Evolutionary conservation across 2,329 filamentous ascomycete species (phyloP), one percentile per base, ranked within the genome.

Genomic region (Aspergillus brasiliensis): DNA sequence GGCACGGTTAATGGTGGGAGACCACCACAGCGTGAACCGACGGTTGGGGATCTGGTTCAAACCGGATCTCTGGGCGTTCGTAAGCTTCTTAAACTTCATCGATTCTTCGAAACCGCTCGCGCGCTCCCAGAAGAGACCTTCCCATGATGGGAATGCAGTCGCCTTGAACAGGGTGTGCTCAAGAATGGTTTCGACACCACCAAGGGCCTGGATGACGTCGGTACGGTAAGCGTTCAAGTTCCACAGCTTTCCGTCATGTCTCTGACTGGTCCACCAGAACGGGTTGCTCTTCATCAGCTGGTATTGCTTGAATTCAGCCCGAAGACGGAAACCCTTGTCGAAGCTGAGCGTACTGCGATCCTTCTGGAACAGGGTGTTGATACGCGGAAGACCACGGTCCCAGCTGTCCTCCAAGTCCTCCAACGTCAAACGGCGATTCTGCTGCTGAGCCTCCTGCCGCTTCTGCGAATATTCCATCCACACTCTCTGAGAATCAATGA

Each of bases 381-480:
- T 99, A 80, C 95, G 91, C 17, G 95, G 95, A 55, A 99, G 83
- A 82, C 95, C 95, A 68, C 95, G 91, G 73, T 99, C 96, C 95
- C 95, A 99, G 73, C 92, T 97, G 74, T 99, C 95, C 73, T 99
- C 95, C 21, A 99, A 82, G 78, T 99, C 95, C 75, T 99, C 95
- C 7, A 99, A 84, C 0, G 95, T 99, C 49, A 99, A 81, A 67
- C 95, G 88, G 59, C 95, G 89, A 71, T 99, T 99, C 76, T 99
- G 95, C 69, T 98, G 94, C 71, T 97, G 96, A 19, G 95, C 96
- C 74, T 99, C 95, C 65, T 96, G 84, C 49, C 95, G 89, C 82
- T 99, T 99, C 79, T 99, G 95, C 0, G 94, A 97, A 73, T 99
- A 99, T 71, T 99, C 95, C 25, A 95, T 98, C 95, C 95, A 99